Conservation (phyloP, 345 rosid species). For the Gynandropsis gynandra region DNA sequence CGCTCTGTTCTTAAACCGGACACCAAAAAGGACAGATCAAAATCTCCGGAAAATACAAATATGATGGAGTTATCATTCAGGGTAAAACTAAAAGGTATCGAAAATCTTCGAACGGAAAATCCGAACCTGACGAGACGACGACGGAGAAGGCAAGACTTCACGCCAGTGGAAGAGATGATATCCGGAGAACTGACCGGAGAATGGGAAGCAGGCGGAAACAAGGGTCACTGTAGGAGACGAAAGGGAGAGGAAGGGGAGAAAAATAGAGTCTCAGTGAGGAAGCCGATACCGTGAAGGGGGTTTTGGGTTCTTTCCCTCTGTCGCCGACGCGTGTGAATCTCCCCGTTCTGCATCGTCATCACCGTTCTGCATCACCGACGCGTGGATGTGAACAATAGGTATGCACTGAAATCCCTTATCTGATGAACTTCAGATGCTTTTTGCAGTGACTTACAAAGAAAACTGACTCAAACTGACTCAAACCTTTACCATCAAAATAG, state of each 20-base stretch:
- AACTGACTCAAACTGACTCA: too few relatives aligned
- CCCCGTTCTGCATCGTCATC: too few relatives aligned
- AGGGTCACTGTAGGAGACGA: neutral
- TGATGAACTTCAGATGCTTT: too few relatives aligned
- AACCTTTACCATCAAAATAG: too few relatives aligned
- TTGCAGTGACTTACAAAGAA: too few relatives aligned
- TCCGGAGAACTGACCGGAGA: slow-evolving; percentile 38
- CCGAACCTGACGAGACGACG: slow-evolving; percentile 29
- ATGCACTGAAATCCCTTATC: too few relatives aligned
- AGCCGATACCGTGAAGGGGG: too few relatives aligned
- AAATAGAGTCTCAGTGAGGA: slow-evolving; percentile 14
- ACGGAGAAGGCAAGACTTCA: neutral
- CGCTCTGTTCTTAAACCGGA: neutral
- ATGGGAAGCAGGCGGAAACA: slow-evolving; percentile 17
- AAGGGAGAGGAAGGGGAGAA: slow-evolving; percentile 18
- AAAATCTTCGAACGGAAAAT: neutral
- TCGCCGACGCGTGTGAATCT: too few relatives aligned
- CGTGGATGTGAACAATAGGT: too few relatives aligned
- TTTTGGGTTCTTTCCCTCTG: too few relatives aligned
- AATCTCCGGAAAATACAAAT: slow-evolving; percentile 11
- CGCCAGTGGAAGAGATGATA: slow-evolving; percentile 17
- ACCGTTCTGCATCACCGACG: too few relatives aligned
- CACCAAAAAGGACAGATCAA: slow-evolving; percentile 38
- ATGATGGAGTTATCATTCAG: neutral
- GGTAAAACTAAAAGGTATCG: neutral